Evolutionary conservation across 2,329 filamentous ascomycete species (phyloP), one percentile per base, ranked within the genome.

Genomic region (Colletotrichum sp.): DNA sequence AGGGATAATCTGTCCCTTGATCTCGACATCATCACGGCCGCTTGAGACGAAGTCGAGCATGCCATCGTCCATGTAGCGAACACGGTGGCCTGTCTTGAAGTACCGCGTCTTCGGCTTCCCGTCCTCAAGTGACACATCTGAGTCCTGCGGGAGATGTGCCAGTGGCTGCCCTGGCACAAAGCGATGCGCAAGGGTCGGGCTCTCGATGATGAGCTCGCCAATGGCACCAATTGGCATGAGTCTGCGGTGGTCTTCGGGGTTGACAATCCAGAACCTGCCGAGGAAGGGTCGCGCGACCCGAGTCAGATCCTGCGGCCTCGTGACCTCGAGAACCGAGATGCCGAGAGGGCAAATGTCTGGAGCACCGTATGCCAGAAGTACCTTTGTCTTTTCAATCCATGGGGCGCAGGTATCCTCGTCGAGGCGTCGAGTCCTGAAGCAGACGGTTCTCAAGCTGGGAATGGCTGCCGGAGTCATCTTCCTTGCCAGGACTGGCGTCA

Each of bases 171-270:
- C 84, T 0, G 81, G 79, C 1, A 81, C 72, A 59, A 87, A 85
- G 6, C 82, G 82, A 75, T 86, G 85, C 4, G 86, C 86, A 8
- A 89, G 79, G 0, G 86, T 90, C 0, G 90, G 89, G 0, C 91
- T 91, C 78, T 93, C 91, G 39, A 93, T 89, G 5, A 92, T 86
- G 3, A 93, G 84, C 79, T 93, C 92, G 1, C 90, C 90, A 1
- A 91, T 83, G 1, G 88, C 86, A 2, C 91, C 91, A 15, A 90
- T 81, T 0, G 90, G 90, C 83, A 90, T 86, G 49, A 90, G 84
- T 39, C 86, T 87, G 77, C 86, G 86, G 34, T 86, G 85, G 69
- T 91, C 87, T 5, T 90, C 86, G 0, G 88, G 86, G 65, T 89
- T 89, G n/a, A 90, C 87, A 16, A 91, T 85, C 85, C 89, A 88